Percentiles rank a stretch among this genome's conserved stretches.
phyloP scores from a whole-genome alignment of 345 rosid species.

The Ceriops zippeliana region DNA sequence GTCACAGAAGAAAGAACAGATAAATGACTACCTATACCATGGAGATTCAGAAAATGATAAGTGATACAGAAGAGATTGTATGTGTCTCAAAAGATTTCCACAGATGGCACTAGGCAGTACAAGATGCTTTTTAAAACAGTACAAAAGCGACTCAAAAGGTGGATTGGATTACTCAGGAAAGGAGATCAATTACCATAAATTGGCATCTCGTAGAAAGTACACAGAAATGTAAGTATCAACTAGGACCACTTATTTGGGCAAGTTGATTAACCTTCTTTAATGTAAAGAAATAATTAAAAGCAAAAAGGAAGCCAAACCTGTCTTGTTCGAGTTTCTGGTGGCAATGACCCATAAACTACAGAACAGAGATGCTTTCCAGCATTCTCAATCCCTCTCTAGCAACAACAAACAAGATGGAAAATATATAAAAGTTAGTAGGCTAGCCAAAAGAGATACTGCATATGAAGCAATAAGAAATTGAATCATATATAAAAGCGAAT shows the following conservation, averaged over 20 bases:
- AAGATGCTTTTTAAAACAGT: too few relatives aligned
- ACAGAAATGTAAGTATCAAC: background rate
- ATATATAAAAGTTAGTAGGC: constrained; percentile 12
- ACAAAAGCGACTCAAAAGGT: too few relatives aligned
- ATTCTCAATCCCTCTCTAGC: constrained; percentile 59
- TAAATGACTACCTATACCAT: background rate
- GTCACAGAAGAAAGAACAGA: background rate
- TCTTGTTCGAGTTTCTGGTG: constrained; percentile 87
- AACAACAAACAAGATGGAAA: constrained; percentile 9
- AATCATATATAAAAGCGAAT: background rate
- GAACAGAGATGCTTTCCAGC: constrained; percentile 79
- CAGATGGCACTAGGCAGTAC: too few relatives aligned
- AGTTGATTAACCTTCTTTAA: background rate
- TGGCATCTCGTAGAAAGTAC: background rate
- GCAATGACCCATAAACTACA: constrained; percentile 91
- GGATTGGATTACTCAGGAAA: too few relatives aligned
- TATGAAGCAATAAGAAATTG: background rate
- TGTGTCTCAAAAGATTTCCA: constrained; percentile 3
- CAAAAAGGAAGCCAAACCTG: constrained; percentile 55
- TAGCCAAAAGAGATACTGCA: background rate
- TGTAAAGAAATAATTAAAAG: constrained; percentile 7
- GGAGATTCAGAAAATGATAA: background rate
- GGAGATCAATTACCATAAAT: background rate
- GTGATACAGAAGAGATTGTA: background rate
- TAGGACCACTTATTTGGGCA: constrained; percentile 1